Evolutionary conservation across 163 green algal species (phyloP).

Genomic region (Scenedesmus sp.): DNA sequence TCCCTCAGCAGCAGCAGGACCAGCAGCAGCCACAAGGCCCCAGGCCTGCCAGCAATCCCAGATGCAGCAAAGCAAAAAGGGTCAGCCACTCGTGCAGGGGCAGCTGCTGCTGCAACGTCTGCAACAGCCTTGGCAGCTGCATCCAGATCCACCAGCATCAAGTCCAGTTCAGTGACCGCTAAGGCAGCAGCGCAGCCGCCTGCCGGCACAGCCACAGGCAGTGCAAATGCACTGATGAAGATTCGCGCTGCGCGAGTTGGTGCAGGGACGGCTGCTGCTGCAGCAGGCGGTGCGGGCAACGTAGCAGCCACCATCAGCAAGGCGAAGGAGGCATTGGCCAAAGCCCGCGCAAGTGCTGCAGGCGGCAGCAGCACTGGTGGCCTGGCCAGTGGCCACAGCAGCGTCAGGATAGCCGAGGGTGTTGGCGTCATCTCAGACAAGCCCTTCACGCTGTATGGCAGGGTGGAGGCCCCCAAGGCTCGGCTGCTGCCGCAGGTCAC

Average conservation of each 20-base stretch:
- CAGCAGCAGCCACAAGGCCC: not conserved
- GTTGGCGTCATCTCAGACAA: slow-evolving; percentile 31
- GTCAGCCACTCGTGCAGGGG: not conserved
- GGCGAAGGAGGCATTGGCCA: slow-evolving; percentile 41
- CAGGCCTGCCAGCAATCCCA: not conserved
- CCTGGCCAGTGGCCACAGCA: slow-evolving; percentile 6
- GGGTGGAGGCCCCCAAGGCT: not conserved
- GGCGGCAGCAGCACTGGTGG: slow-evolving; percentile 21
- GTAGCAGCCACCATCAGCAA: slow-evolving; percentile 47
- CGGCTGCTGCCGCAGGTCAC: not conserved
- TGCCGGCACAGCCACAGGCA: slow-evolving; percentile 23
- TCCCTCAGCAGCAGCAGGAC: not conserved
- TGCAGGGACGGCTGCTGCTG: not conserved
- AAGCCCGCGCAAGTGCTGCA: not conserved
- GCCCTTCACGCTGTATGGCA: slow-evolving; percentile 43
- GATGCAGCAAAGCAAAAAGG: not conserved
- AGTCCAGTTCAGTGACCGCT: not conserved
- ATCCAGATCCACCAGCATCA: not conserved
- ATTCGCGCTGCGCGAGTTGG: not conserved
- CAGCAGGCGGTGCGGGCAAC: not conserved
- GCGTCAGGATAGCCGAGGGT: not conserved
- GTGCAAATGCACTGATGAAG: slow-evolving; percentile 28
- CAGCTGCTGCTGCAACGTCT: not conserved
- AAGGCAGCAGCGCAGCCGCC: not conserved
- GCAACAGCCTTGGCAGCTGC: not conserved